These are phyloP conservation scores for Lachnellula suecica DNA, from an alignment of 2,329 filamentous ascomycete genomes.

Conservation along the genomic window DNA sequence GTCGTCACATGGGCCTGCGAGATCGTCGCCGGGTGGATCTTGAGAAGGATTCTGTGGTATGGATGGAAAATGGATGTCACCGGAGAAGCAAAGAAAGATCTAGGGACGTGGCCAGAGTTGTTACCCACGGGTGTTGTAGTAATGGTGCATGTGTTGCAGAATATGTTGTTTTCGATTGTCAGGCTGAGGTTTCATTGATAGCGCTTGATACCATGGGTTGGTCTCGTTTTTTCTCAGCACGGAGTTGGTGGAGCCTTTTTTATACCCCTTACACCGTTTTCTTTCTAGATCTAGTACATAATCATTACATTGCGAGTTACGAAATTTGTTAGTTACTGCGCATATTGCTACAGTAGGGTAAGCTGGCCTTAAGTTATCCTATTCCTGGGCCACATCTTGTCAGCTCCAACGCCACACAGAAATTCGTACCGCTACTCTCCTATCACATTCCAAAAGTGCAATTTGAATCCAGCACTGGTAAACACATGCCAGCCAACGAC, in stretches of 20 bases:
- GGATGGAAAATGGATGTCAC: slow-evolving; percentile 63
- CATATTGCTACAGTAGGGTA: too few relatives aligned
- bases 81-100: slow-evolving; percentile 62
- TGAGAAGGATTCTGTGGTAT: slow-evolving; percentile 55
- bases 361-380: too few relatives aligned
- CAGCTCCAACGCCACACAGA: too few relatives aligned
- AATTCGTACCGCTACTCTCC: too few relatives aligned
- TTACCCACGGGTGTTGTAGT: slow-evolving; percentile 65
- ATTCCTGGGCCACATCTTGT: too few relatives aligned
- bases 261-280: neutral
- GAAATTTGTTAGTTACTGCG: too few relatives aligned
- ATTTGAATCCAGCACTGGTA: too few relatives aligned
- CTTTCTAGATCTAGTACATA: neutral
- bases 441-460: too few relatives aligned
- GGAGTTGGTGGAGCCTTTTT: slow-evolving; percentile 13
- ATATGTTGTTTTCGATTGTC: slow-evolving; percentile 71
- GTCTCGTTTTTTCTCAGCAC: slow-evolving; percentile 8
- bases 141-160: slow-evolving; percentile 67
- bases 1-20: slow-evolving; percentile 67
- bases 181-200: slow-evolving; percentile 54
- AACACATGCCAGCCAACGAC: too few relatives aligned
- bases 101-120: slow-evolving; percentile 66
- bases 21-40: slow-evolving; percentile 59
- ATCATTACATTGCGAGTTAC: too few relatives aligned
- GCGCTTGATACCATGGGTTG: neutral